Base-by-base conservation (phyloP, 257 asterid species). In the Dorcoceras hygrometricum region DNA sequence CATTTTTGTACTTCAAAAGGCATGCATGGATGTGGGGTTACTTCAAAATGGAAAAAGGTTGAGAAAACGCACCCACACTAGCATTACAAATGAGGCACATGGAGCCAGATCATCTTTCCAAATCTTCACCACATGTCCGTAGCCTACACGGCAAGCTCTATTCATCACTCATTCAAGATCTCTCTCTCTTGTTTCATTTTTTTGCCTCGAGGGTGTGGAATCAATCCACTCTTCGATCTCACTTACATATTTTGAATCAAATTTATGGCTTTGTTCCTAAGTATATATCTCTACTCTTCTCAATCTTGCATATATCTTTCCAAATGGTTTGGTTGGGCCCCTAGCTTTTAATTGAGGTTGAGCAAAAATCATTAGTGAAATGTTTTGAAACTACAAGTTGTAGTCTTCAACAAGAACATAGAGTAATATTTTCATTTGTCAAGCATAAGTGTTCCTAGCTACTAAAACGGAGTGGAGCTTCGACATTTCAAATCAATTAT, bases 141-240 rank as follows among this genome's bases (percentile, higher is more conserved):
- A 71, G 72, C 82, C 80, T 85, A 77, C 75, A 70, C 79, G 77
- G 80, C 84, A 85, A 82, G 80, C 69, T 66, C 84, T 64, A 58
- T 62, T 71, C 54, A 23, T 43, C 65, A 65, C 4, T 8, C 32
- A 50, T 3, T 53, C 29, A 27, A 23, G 55, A 73, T 34, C 12
- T 63, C 58, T 1, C 50, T 23, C 31, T 34, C 6, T 58, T 43
- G 14, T 48, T 34, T 25, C 18, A 23, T n/a, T 24, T 4, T 26
- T 34, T 29, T 32, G 12, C 22, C 32, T 57, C 4, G 9, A n/a
- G n/a, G 57, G 56, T 57, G 64, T 32, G 62, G 51, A 28, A 61
- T 39, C 28, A 59, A 58, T 20, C 16, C 23, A n/a, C n/a, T n/a
- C n/a, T n/a, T n/a, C n/a, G n/a, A n/a, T 36, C 25, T 16, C 55